Base-by-base conservation (phyloP, 305 asterid genomes). In the Salvia sclarea region DNA sequence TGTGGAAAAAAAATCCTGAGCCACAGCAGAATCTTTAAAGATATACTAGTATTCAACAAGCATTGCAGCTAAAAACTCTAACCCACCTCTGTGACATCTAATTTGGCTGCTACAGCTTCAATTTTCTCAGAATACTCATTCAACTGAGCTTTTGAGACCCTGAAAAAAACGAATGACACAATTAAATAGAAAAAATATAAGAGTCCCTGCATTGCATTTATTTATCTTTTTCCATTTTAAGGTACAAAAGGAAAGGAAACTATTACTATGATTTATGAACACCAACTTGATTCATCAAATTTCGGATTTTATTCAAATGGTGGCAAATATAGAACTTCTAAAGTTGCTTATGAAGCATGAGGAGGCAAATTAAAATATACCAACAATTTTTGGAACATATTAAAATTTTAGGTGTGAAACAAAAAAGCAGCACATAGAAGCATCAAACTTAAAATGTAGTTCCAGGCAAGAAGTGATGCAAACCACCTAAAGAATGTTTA, bases 91-190 rank as follows among this genome's bases (percentile, higher is more conserved):
- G 79, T 64, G 59, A 61, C 81, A 48, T 72, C 90, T 71, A 89
- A 68, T 70, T 80, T 94, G 67, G 91, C 82, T 57, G 92, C 96
- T 80, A 89, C 55, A 33, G 80, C 90, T 85, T 94, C 96, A 68
- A 91, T 82, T 73, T 86, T 82, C 82, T 85, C 85, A 2, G 95
- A 83, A 77, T 81, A 87, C 61, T 86, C 96, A 78, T 79, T 91
- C 67, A 87, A 53, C 43, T 66, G 80, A 56, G 84, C 91, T 81
- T 86, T 91, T 74, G 95, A 94, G 74, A 87, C 74, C 82, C 96
- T 91, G 84, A 28, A 61, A 50, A 5, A 59, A 67, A 63, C n/a
- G 40, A 61, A 68, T 37, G 63, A 11, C 13, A 47, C 12, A 66
- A 61, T 62, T n/a, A 49, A 61, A 48, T 8, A 0, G 31, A 28